Evolutionary conservation across 1,139 yeast species (phyloP), one percentile per base, ranked within the genome.

Genomic region (Suhomyces taliae): DNA sequence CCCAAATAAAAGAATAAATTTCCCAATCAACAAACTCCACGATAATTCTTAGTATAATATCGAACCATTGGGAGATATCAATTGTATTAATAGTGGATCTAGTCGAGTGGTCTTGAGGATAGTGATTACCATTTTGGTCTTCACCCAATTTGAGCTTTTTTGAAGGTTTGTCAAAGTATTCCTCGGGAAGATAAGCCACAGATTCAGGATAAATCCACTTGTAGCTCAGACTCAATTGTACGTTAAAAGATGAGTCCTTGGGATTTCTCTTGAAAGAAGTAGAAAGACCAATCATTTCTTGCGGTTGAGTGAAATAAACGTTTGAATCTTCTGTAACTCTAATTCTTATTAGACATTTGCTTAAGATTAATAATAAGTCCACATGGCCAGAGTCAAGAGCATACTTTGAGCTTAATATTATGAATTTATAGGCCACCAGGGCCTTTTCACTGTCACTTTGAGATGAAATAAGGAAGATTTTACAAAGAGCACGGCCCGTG

Each of bases 21-120:
- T 86, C 93, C 91, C 93, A 87, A 48, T 79, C 76, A 24, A 79
- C 70, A 37, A 84, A 85, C 11, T 72, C 68, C n/a, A 74, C 76
- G 57, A 86, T 62, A 0, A 85, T 70, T 11, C 69, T 66, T 14
- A 79, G 62, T 2, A 84, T 80, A 11, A 81, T 54, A 2, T 72
- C 62, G 8, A 86, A 64, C 87, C 90, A 83, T 14, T 62, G 57
- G 5, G 76, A 62, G 15, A 83, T 69, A 53, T 83, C 81, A 14
- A 82, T 63, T 29, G 7, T 29, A 9, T 62, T 49, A 41, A 52
- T 27, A 6, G 37, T 43, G 4, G 32, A 11, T 1, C 5, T 2
- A 9, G 5, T 11, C 7, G n/a, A 11, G 32, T 29, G 32, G 3
- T 40, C 48, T 31, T 35, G 27, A 8, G 37, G 31, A 19, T 36